phyloP scores from a whole-genome alignment of 176 grass and related monocot species.

The Aegilops sharonensis region DNA sequence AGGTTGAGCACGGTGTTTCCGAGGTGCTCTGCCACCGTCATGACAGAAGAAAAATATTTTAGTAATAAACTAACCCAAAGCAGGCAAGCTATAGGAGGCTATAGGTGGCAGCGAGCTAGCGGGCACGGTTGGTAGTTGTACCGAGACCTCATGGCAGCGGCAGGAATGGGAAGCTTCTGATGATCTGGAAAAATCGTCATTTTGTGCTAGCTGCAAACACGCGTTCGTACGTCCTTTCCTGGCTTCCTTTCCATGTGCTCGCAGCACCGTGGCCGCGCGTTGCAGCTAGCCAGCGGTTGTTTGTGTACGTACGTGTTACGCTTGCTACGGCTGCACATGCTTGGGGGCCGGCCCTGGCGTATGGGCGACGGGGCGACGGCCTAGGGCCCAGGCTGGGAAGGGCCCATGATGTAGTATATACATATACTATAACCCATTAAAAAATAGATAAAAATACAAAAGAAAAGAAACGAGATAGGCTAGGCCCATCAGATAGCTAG shows the following conservation, averaged over 20 bases:
- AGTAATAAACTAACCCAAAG: background rate
- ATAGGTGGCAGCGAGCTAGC: background rate
- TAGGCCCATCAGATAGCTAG: too few relatives aligned
- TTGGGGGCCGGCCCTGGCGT: background rate
- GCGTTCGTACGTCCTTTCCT: background rate
- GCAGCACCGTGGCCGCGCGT: background rate
- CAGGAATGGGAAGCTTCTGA: background rate
- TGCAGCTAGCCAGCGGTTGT: background rate
- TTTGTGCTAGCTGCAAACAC: background rate
- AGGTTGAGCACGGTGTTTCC: background rate
- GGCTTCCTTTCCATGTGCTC: background rate
- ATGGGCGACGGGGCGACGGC: too few relatives aligned
- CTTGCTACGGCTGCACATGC: background rate
- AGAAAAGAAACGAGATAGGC: too few relatives aligned
- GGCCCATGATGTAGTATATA: too few relatives aligned
- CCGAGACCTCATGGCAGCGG: background rate
- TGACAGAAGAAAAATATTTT: background rate
- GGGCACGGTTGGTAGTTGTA: background rate
- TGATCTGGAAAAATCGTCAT: background rate
- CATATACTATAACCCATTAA: too few relatives aligned
- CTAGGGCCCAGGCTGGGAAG: too few relatives aligned
- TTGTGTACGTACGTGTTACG: background rate
- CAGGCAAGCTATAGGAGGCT: background rate
- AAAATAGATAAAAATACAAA: too few relatives aligned
- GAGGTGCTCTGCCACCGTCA: background rate